Percentiles rank a stretch among this genome's conserved stretches.
These are phyloP conservation scores for Candida pseudoviswanathii DNA, from an alignment of 1,139 yeast species.

Conservation along the genomic window DNA sequence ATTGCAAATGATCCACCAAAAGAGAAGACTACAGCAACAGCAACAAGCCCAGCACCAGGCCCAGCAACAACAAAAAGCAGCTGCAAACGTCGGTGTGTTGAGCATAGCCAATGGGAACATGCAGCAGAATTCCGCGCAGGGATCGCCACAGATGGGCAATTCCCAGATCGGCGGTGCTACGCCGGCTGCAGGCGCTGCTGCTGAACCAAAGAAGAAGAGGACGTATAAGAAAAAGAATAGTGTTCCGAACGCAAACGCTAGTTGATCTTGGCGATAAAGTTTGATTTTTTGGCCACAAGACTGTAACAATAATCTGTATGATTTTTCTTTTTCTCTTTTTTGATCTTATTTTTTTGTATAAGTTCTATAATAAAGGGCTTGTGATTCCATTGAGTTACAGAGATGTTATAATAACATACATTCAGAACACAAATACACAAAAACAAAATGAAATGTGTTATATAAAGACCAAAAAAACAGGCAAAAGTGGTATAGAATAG, in stretches of 20 bases:
- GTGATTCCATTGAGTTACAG: neutral
- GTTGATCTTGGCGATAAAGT: neutral
- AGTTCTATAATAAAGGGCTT: neutral
- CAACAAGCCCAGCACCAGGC: conserved; percentile 16
- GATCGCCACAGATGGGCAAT: conserved; percentile 2
- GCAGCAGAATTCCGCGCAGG: conserved; percentile 11
- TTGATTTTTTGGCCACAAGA: neutral
- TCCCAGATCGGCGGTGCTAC: neutral
- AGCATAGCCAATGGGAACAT: conserved; percentile 1
- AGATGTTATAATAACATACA: neutral
- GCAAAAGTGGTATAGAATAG: neutral
- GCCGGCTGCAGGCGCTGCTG: neutral
- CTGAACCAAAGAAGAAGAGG: conserved; percentile 16
- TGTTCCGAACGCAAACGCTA: conserved; percentile 1
- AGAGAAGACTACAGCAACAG: conserved; percentile 19
- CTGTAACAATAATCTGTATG: conserved; percentile 1
- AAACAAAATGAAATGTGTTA: neutral
- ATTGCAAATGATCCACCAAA: conserved; percentile 40
- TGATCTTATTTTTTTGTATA: neutral
- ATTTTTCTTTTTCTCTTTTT: neutral
- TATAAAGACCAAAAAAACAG: neutral
- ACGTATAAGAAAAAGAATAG: conserved; percentile 14
- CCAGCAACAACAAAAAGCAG: conserved; percentile 11
- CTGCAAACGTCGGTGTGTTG: neutral
- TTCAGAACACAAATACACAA: conserved; percentile 1